A percentile compares a stretch with the other conserved stretches of the same genome.
Evolutionary conservation across 2,329 filamentous ascomycete species (phyloP).

Genomic region (Ceratocystis huliohia): DNA sequence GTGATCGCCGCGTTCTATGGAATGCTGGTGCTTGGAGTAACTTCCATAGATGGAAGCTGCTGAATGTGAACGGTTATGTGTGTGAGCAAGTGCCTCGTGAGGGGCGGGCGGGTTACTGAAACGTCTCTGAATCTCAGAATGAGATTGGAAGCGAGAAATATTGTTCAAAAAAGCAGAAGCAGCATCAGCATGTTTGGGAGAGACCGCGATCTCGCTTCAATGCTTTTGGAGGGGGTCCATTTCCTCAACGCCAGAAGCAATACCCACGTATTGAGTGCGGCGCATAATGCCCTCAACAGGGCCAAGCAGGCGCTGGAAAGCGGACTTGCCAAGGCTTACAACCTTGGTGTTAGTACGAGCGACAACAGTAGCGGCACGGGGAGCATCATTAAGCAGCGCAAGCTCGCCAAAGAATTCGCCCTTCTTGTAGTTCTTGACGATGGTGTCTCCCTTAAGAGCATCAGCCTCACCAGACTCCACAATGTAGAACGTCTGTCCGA

Average conservation of each 20-base stretch:
- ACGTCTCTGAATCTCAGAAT: constrained; percentile 11
- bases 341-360: constrained; percentile 83
- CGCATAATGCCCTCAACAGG: constrained; percentile 93
- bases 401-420: constrained; percentile 97
- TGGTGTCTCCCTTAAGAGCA: constrained; percentile 64
- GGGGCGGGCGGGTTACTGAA: constrained; percentile 16
- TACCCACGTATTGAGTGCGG: constrained; percentile 52
- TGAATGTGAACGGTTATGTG: constrained; percentile 16
- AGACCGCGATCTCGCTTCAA: constrained; percentile 18
- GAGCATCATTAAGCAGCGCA: constrained; percentile 83
- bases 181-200: constrained; percentile 9
- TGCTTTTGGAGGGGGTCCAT: constrained; percentile 49
- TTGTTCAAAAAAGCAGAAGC: constrained; percentile 3
- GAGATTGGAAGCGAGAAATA: not conserved
- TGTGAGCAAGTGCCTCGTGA: constrained; percentile 7
- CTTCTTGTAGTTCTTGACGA: constrained; percentile 72
- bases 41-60: constrained; percentile 9
- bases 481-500: constrained; percentile 82
- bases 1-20: not conserved
- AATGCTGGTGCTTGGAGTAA: constrained; percentile 11
- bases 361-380: constrained; percentile 78
- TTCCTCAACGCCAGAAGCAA: constrained; percentile 50
- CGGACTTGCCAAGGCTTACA: constrained; percentile 80
- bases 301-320: constrained; percentile 84
- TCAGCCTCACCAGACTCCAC: constrained; percentile 78